phyloP scores from a whole-genome alignment of 257 asterid genomes.

The Verbena officinalis region DNA sequence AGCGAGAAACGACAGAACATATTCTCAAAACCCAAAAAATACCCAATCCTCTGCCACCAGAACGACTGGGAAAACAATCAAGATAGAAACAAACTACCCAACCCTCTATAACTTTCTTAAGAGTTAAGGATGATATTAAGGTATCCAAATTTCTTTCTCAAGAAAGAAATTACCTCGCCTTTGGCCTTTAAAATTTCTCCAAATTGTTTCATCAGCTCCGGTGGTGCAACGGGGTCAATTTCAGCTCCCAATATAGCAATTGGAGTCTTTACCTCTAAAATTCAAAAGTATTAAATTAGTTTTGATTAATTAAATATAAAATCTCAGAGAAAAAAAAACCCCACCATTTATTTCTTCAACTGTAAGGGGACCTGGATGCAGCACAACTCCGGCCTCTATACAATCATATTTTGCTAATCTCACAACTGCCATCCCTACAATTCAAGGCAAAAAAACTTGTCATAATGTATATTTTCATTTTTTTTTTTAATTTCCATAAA shows the following conservation, averaged over 20 bases:
- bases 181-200: slow-evolving; percentile 49
- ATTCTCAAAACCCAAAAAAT: no score
- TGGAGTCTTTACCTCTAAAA: slow-evolving; percentile 61
- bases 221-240: slow-evolving; percentile 40
- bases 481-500: no score
- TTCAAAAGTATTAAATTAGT: neutral
- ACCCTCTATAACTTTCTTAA: no score
- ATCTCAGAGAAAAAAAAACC: neutral
- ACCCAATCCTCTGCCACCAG: no score
- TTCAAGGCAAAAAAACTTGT: neutral
- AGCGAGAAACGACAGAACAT: no score
- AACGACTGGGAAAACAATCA: no score
- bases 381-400: slow-evolving; percentile 59
- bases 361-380: slow-evolving; percentile 70
- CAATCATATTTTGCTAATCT: slow-evolving; percentile 58
- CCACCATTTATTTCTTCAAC: slow-evolving; percentile 64
- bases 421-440: slow-evolving; percentile 51
- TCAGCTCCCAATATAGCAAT: slow-evolving; percentile 70
- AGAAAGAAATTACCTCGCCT: slow-evolving; percentile 52
- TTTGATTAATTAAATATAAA: neutral
- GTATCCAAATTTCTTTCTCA: no score
- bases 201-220: slow-evolving; percentile 43
- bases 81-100: no score
- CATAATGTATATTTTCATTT: no score
- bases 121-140: no score